Conservation (phyloP, 2,329 filamentous ascomycete species). For the Thermoascus crustaceus region DNA sequence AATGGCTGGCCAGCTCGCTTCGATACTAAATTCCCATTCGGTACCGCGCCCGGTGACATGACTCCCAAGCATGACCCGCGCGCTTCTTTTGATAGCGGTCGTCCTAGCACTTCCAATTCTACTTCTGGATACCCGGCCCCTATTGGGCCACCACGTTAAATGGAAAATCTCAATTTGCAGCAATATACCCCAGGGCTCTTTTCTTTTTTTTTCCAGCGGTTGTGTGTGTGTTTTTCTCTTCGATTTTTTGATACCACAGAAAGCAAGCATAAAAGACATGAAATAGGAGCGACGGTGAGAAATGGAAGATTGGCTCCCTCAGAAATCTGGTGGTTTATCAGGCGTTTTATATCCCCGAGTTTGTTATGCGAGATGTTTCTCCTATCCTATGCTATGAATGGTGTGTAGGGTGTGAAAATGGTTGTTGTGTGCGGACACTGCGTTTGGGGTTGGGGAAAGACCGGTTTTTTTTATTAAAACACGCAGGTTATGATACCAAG, state of each 20-base stretch:
- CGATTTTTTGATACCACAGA: constrained; percentile 27
- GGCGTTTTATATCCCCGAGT: constrained; percentile 3
- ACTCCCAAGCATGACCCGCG: constrained; percentile 77
- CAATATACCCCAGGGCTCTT: constrained; percentile 38
- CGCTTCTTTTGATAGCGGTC: constrained; percentile 82
- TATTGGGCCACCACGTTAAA: constrained; percentile 85
- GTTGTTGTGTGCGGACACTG: constrained; percentile 2
- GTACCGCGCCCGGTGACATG: constrained; percentile 61
- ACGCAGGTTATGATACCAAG: constrained; percentile 4
- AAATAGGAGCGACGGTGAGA: constrained; percentile 1
- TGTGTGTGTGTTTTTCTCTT: constrained; percentile 26
- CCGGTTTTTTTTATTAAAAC: constrained; percentile 1
- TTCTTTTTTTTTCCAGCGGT: constrained; percentile 19
- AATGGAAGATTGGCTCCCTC: constrained; percentile 1
- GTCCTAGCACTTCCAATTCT: constrained; percentile 91
- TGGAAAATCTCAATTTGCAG: constrained; percentile 39
- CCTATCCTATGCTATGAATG: constrained; percentile 3
- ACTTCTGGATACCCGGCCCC: constrained; percentile 94
- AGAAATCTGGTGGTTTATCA: constrained; percentile 1
- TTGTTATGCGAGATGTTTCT: constrained; percentile 3
- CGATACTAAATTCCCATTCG: constrained; percentile 60
- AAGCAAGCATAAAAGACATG: constrained; percentile 9
- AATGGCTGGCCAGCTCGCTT: constrained; percentile 44
- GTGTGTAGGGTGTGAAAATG: background rate
- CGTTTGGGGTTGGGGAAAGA: constrained; percentile 3